Conservation (phyloP, 2,329 filamentous ascomycete species). For the Aspergillus bombycis region DNA sequence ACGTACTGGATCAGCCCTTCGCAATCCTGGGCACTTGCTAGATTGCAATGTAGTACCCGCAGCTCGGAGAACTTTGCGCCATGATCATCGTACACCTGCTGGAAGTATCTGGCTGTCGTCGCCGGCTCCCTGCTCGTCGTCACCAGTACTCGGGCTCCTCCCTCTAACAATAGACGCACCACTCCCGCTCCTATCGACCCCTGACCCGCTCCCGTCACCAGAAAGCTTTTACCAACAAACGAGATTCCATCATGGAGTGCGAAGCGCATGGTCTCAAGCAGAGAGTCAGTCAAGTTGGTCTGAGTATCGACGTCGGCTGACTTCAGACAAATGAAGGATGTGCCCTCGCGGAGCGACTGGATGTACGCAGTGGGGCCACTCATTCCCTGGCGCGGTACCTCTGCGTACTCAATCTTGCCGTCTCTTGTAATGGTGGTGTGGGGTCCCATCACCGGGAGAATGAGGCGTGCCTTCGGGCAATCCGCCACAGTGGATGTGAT, state of each 20-base stretch:
- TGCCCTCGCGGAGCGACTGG: too few species aligned
- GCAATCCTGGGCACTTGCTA: constrained; percentile 96
- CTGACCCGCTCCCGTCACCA: constrained; percentile 98
- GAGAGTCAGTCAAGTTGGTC: constrained; percentile 81
- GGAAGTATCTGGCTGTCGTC: constrained; percentile 98
- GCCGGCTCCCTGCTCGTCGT: constrained; percentile 96
- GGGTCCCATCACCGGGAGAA: constrained; percentile 44
- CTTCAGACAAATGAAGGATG: constrained; percentile 69
- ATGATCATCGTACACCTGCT: constrained; percentile 94
- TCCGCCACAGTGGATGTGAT: constrained; percentile 5
- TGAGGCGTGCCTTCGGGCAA: constrained; percentile 13
- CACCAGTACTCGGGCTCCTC: constrained; percentile 94
- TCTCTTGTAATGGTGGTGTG: constrained; percentile 96
- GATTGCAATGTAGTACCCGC: constrained; percentile 98
- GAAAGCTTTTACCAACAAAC: constrained; percentile 75
- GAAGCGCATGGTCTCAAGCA: too few species aligned
- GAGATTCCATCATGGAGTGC: too few species aligned
- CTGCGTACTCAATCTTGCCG: constrained; percentile 64
- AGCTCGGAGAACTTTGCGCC: constrained; percentile 93
- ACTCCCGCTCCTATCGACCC: constrained; percentile 98
- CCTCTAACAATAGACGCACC: constrained; percentile 90
- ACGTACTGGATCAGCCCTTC: constrained; percentile 94
- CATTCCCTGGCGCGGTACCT: background rate
- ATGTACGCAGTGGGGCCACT: too few species aligned
- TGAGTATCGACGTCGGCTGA: constrained; percentile 86